These are phyloP conservation scores for Lipomyces japonicus DNA, from an alignment of 805 yeast genomes.

Conservation along the genomic window DNA sequence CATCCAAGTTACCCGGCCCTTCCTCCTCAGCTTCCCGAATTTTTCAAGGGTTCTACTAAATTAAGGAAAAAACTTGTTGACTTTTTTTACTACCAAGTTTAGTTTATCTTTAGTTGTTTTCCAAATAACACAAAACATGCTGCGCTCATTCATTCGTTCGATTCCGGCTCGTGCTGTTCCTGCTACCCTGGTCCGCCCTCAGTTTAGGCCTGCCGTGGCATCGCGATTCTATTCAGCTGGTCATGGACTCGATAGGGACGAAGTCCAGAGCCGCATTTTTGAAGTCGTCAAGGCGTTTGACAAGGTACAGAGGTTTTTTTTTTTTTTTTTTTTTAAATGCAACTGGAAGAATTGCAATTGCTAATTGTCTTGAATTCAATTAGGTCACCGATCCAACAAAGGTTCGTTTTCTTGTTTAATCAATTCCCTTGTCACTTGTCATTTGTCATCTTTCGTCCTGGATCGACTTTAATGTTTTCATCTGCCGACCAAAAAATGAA, in stretches of 20 bases:
- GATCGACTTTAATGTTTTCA: neutral
- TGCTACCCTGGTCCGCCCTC: conserved; percentile 6
- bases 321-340: no score
- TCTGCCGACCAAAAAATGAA: neutral
- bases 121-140: no score
- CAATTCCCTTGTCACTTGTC: neutral
- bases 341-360: no score
- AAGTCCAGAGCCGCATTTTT: conserved; percentile 75
- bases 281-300: conserved; percentile 68
- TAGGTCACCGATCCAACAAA: conserved; percentile 29
- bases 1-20: no score
- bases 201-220: conserved; percentile 3
- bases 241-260: conserved; percentile 66
- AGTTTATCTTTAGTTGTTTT: no score
- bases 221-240: conserved; percentile 54
- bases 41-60: no score
- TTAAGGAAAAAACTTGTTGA: no score
- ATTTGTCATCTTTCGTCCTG: neutral
- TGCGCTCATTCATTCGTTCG: conserved; percentile 6
- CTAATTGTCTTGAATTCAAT: conserved; percentile 29
- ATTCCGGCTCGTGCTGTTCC: conserved; percentile 10
- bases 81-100: no score
- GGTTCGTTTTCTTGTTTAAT: conserved; percentile 6
- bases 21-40: no score
- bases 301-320: conserved; percentile 43